Evolutionary conservation across 1,284 basidiomycete genomes (phyloP).

Genomic region (Macrocybe sp.): DNA sequence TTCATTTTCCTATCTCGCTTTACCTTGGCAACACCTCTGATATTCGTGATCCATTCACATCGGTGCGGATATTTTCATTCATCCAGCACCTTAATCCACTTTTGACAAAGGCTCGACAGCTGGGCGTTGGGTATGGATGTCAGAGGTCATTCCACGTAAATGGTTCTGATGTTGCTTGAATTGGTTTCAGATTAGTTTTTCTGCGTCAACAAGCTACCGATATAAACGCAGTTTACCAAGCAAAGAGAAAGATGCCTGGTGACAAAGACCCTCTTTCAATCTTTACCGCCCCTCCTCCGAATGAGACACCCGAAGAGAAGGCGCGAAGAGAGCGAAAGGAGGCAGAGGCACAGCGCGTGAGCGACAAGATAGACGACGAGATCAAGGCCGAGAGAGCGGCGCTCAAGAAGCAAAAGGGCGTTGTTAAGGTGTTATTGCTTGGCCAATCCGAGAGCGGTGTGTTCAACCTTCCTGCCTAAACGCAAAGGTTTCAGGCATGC

Average conservation of each 20-base stretch:
- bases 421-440: conserved; percentile 55
- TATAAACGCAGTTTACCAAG: conserved; percentile 12
- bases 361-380: conserved; percentile 61
- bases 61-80: too few species aligned
- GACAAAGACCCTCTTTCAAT: conserved; percentile 45
- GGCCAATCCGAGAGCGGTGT: conserved; percentile 54
- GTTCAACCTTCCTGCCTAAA: conserved; percentile 12
- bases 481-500: not conserved
- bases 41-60: too few species aligned
- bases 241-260: too few species aligned
- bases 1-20: too few species aligned
- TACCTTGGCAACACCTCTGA: too few species aligned
- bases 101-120: too few species aligned
- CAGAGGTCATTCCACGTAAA: too few species aligned
- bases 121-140: too few species aligned
- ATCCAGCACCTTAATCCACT: too few species aligned
- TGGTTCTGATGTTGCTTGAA: not conserved
- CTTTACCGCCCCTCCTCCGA: conserved; percentile 44
- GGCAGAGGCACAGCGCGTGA: conserved; percentile 48
- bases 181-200: not conserved
- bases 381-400: conserved; percentile 44
- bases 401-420: conserved; percentile 43
- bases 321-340: conserved; percentile 41
- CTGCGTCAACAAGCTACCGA: not conserved
- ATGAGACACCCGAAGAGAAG: conserved; percentile 41